Evolutionary conservation across 2,329 filamentous ascomycete genomes (phyloP), one percentile per base, ranked within the genome.

Genomic region (Exophiala aquamarina): DNA sequence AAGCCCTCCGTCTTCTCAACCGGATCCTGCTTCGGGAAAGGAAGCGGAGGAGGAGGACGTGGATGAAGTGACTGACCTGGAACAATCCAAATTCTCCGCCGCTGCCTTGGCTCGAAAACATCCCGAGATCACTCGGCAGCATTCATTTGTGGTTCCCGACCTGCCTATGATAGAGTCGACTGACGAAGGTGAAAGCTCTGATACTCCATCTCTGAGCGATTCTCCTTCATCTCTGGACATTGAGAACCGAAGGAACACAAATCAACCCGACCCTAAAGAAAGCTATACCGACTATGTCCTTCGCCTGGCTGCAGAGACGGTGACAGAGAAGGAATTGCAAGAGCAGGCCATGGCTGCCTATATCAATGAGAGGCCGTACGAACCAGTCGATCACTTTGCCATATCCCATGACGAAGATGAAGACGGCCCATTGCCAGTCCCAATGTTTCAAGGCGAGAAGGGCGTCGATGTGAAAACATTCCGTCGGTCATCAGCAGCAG

Each of bases 261-360:
- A 48, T 15, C 47, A 48, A 29, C 56, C 42, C 19, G 56, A 73
- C 58, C 77, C 75, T 63, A 70, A 79, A 63, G 87, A 88, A 53
- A 79, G 81, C 54, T 86, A 87, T 58, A 82, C 86, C 41, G 82
- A 84, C 29, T 91, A 91, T 65, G 70, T 95, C 45, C 78, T 95
- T 49, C 83, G 87, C 47, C 73, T 95, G 47, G 88, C 90, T 34
- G 87, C 87, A 41, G 85, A 83, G 61, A 85, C 89, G 61, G 46
- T 54, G 32, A 87, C 87, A 7, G 84, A 93, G 64, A 82, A 84
- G 61, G 86, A 92, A 64, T 74, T 96, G 54, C 82, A 86, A 53
- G 88, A 95, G 59, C 70, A 71, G 55, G 66, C 71, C 13, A 61
- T 75, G 44, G 72, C 72, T 28, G 72, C 72, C 4, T 75, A 74